These are phyloP conservation scores for Heliamphora pulchella DNA, from an alignment of 179 eudicot genomes.

Conservation along the genomic window DNA sequence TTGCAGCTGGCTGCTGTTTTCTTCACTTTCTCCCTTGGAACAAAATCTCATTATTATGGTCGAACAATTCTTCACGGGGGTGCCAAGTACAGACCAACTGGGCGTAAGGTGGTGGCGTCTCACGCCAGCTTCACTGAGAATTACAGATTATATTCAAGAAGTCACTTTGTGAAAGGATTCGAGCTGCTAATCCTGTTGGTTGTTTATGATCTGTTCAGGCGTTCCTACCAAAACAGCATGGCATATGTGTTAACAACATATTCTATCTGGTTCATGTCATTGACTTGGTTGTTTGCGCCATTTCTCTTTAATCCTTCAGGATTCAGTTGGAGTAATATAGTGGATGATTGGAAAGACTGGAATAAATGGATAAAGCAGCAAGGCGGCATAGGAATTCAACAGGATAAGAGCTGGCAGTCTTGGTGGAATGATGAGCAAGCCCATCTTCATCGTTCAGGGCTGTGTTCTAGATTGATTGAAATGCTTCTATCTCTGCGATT, in stretches of 20 bases:
- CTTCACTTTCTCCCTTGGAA: conserved; percentile 91
- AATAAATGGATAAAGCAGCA: conserved; percentile 89
- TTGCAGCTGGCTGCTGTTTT: conserved; percentile 90
- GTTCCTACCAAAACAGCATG: conserved; percentile 59
- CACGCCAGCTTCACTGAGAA: conserved; percentile 83
- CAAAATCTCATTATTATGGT: conserved; percentile 88
- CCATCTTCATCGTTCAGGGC: conserved; percentile 56
- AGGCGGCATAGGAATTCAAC: conserved; percentile 86
- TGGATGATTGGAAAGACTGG: conserved; percentile 94
- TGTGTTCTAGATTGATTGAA: conserved; percentile 59
- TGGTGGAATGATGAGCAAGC: conserved; percentile 97
- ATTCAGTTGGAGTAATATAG: conserved; percentile 78
- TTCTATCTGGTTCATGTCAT: conserved; percentile 87
- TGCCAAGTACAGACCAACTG: conserved; percentile 84
- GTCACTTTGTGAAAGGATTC: conserved; percentile 91
- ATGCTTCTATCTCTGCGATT: conserved; percentile 64
- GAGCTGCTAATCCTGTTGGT: conserved; percentile 65
- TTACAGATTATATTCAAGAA: conserved; percentile 82
- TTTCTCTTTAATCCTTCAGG: conserved; percentile 95
- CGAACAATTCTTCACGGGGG: conserved; percentile 96
- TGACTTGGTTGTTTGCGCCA: conserved; percentile 95
- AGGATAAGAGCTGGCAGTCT: conserved; percentile 97
- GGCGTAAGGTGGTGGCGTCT: conserved; percentile 83
- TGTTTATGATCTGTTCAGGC: conserved; percentile 68
- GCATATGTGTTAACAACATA: conserved; percentile 71